phyloP scores from a whole-genome alignment of 495 filamentous ascomycete genomes.

The Trichoderma gamsii region DNA sequence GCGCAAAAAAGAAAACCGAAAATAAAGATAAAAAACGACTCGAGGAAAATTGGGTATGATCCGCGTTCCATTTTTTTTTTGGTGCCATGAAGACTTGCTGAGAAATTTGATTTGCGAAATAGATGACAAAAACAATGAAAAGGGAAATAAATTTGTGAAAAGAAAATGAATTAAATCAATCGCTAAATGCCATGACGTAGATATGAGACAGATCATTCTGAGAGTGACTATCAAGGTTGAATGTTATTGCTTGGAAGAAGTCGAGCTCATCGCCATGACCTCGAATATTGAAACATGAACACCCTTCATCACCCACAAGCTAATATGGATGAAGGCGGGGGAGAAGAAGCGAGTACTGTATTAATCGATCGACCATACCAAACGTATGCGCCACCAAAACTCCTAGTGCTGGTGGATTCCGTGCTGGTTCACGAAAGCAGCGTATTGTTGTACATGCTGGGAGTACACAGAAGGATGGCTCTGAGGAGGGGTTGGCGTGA shows the following conservation, averaged over 20 bases:
- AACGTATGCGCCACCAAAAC: conserved; percentile 7
- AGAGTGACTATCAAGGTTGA: conserved; percentile 9
- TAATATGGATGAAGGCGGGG: neutral
- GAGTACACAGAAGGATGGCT: conserved; percentile 1
- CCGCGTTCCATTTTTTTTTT: conserved; percentile 16
- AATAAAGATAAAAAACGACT: conserved; percentile 4
- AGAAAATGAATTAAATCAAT: conserved; percentile 18
- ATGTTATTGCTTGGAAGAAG: conserved; percentile 7
- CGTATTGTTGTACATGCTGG: conserved; percentile 1
- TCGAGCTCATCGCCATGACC: conserved; percentile 2
- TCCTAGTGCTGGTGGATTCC: conserved; percentile 12
- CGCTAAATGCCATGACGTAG: conserved; percentile 20
- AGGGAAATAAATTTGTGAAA: conserved; percentile 16
- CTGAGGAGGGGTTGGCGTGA: conserved; percentile 49
- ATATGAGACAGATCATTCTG: conserved; percentile 17
- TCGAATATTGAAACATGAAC: conserved; percentile 11
- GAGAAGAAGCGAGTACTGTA: neutral
- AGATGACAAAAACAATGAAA: conserved; percentile 1
- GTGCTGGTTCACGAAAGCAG: conserved; percentile 11
- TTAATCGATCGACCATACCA: neutral
- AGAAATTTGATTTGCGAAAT: conserved; percentile 12
- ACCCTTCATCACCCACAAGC: neutral
- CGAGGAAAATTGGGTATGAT: conserved; percentile 17
- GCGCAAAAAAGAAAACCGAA: neutral
- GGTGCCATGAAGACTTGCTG: conserved; percentile 16